Evolutionary conservation across 768 basidiomycete species (phyloP).

Genomic region (Trametes punicea): DNA sequence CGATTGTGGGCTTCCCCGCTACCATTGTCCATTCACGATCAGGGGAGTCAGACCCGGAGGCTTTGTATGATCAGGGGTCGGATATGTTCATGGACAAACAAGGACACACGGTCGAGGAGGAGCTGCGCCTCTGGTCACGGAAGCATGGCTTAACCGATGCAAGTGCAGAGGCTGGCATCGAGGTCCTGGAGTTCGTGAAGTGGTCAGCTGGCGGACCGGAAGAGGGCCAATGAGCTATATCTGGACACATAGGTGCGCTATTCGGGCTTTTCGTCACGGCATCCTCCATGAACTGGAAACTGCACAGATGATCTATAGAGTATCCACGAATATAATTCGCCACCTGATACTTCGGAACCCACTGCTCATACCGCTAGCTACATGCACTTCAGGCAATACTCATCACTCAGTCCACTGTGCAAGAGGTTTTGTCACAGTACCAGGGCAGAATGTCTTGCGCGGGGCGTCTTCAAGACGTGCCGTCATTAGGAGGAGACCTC

Average conservation of each 20-base stretch:
- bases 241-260: background rate
- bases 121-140: constrained; percentile 53
- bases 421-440: no score
- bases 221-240: background rate
- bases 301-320: background rate
- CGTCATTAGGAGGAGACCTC: no score
- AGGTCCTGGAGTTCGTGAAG: constrained; percentile 52
- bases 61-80: constrained; percentile 71
- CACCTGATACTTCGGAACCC: background rate
- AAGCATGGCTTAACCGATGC: constrained; percentile 42
- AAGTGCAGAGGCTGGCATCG: constrained; percentile 37
- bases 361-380: no score
- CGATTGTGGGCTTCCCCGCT: constrained; percentile 82
- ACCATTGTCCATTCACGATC: constrained; percentile 38
- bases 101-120: constrained; percentile 32
- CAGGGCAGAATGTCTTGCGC: no score
- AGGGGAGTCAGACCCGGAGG: constrained; percentile 40
- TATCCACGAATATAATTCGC: background rate
- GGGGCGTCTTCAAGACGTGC: no score
- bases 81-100: constrained; percentile 65
- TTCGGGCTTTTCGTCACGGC: background rate
- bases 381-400: background rate
- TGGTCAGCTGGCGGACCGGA: constrained; percentile 55
- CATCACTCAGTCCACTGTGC: background rate
- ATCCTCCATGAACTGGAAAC: no score